Evolutionary conservation across 148 eudicot genomes (phyloP).

Genomic region (Beta vulgaris): DNA sequence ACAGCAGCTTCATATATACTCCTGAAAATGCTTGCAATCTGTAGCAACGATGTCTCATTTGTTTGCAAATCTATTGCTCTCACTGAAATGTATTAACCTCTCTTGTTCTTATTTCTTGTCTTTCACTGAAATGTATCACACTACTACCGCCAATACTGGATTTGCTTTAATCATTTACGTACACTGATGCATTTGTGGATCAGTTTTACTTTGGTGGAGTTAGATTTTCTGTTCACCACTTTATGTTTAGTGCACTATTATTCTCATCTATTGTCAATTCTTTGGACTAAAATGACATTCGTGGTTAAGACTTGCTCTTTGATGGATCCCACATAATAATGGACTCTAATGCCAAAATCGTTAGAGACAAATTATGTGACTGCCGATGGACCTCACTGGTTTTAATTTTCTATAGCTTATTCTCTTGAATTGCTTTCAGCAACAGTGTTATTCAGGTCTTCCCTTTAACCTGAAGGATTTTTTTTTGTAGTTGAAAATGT

Average conservation of each 20-base stretch:
- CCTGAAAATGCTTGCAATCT: background rate
- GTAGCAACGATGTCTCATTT: background rate
- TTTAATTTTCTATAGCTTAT: background rate
- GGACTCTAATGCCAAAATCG: background rate
- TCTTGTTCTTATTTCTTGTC: background rate
- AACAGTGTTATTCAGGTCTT: constrained; percentile 11
- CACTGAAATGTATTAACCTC: background rate
- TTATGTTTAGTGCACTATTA: background rate
- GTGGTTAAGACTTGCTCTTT: constrained; percentile 15
- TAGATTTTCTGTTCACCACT: constrained; percentile 1
- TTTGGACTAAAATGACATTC: constrained; percentile 8
- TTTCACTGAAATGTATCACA: background rate
- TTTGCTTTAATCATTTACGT: background rate
- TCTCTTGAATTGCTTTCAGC: constrained; percentile 9
- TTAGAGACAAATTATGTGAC: background rate
- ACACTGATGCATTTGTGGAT: background rate
- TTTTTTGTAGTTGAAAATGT: constrained; percentile 7
- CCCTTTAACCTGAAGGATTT: background rate
- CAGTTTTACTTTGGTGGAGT: background rate
- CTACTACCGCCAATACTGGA: background rate
- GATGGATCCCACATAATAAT: constrained; percentile 25
- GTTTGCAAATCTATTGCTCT: background rate
- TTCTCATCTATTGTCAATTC: constrained; percentile 6
- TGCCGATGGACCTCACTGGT: constrained; percentile 8
- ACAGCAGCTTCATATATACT: background rate